Base-by-base conservation (phyloP, 2,329 filamentous ascomycete species). In the Neonectria sp. region DNA sequence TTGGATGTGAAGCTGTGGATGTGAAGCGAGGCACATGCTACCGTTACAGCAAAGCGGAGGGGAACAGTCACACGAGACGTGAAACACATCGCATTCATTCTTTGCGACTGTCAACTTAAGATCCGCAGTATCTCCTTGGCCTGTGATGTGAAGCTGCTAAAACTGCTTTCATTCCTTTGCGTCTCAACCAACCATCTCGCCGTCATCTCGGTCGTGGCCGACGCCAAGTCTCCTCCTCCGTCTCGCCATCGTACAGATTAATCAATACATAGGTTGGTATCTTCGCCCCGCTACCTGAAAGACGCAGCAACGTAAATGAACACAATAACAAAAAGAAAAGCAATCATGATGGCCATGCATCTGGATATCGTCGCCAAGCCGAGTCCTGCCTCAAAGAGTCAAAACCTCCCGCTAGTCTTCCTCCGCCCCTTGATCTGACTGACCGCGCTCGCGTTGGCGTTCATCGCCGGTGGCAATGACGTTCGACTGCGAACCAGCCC, bases 351-450 rank as follows among this genome's bases (percentile, higher is more conserved):
- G 43, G 13, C 27, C 52, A 59, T 31, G n/a, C 58, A 43, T 53
- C n/a, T 17, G 31, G 29, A 25, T 53, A 33, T 53, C 11, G 51
- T 17, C 13, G 31, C 37, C 51, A 21, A 53, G 27, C 48, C 29
- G 33, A 24, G 55, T 37, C 27, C 37, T 31, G n/a, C 66, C 43
- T 70, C 51, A 76, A 53, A 69, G n/a, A 65, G 37, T 70, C 51
- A 76, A 53, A 69, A 73, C 55, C 67, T 75, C 21, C 70, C 67
- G 4, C 71, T 70, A 21, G 63, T 60, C 59, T 65, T 76, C 52
- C 63, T 65, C 52, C 73, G 63, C 43, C 70, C 74, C 59, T 65
- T 74, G 21, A 75, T 76, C 56, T 72, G 71, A 40, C 73, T 74
- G 37, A 64, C 73, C 2, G 73, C 73, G 55, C 74, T 75, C 9